These are phyloP conservation scores for Xylaria hypoxylon DNA, from an alignment of 2,329 filamentous ascomycete species.

Conservation along the genomic window DNA sequence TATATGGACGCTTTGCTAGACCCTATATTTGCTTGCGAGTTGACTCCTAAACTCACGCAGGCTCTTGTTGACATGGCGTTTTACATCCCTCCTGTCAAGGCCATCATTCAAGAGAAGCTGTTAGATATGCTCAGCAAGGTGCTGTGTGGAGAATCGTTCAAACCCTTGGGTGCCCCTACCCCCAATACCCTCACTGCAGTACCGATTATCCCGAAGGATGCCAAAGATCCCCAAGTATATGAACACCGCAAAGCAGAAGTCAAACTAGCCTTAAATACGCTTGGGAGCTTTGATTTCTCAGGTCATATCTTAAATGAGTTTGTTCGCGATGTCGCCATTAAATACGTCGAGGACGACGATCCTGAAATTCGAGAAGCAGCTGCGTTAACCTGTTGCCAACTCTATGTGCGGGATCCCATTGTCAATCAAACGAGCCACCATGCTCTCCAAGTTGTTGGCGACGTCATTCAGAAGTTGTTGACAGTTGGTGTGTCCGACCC, in stretches of 20 bases:
- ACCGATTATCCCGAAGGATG: slow-evolving; percentile 87
- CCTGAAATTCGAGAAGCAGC: slow-evolving; percentile 93
- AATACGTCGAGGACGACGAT: slow-evolving; percentile 97
- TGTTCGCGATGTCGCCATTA: slow-evolving; percentile 96
- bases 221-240: slow-evolving; percentile 83
- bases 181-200: slow-evolving; percentile 82
- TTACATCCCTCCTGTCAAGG: slow-evolving; percentile 94
- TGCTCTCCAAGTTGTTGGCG: slow-evolving; percentile 94
- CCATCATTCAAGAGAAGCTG: slow-evolving; percentile 91
- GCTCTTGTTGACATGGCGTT: slow-evolving; percentile 98
- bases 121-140: slow-evolving; percentile 96
- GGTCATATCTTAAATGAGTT: slow-evolving; percentile 97
- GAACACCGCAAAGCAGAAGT: slow-evolving; percentile 87
- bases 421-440: slow-evolving; percentile 98
- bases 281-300: slow-evolving; percentile 97
- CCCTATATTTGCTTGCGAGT: slow-evolving; percentile 95
- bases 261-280: slow-evolving; percentile 90
- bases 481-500: slow-evolving; percentile 95
- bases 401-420: slow-evolving; percentile 96
- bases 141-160: slow-evolving; percentile 90
- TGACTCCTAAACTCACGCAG: slow-evolving; percentile 93
- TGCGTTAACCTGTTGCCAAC: slow-evolving; percentile 95
- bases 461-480: slow-evolving; percentile 96
- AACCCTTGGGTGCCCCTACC: slow-evolving; percentile 89
- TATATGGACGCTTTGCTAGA: slow-evolving; percentile 97